A percentile compares a stretch with the other conserved stretches of the same genome.
These are phyloP conservation scores for Scenedesmus sp. DNA, from an alignment of 163 green algal genomes.

Conservation along the genomic window DNA sequence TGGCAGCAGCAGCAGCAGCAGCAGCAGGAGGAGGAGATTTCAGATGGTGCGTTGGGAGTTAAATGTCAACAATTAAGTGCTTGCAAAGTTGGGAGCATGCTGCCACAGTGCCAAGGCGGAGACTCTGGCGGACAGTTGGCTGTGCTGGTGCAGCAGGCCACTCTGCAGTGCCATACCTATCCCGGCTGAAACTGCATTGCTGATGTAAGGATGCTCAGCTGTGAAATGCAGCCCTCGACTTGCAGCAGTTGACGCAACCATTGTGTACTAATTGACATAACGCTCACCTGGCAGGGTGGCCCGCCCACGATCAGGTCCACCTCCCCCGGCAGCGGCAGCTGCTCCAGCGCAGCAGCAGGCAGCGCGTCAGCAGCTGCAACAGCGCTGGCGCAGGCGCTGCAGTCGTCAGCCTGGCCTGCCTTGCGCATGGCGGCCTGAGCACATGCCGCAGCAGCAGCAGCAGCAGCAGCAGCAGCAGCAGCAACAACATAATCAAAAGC, in stretches of 20 bases:
- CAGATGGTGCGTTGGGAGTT: neutral
- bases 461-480: too few relatives aligned
- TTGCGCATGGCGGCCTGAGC: slow-evolving; percentile 83
- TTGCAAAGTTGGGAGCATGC: neutral
- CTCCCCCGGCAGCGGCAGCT: neutral
- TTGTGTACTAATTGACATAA: neutral
- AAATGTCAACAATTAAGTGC: too few relatives aligned
- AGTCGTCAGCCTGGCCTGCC: slow-evolving; percentile 73
- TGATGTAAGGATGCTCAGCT: too few relatives aligned
- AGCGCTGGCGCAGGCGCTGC: slow-evolving; percentile 63
- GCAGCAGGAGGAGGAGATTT: neutral
- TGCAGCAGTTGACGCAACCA: too few relatives aligned
- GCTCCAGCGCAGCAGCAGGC: neutral
- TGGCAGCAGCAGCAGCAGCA: neutral
- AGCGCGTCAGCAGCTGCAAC: neutral
- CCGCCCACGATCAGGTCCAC: neutral
- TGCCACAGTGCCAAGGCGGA: neutral
- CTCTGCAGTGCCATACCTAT: neutral
- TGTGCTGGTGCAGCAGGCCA: neutral
- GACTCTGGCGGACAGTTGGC: neutral
- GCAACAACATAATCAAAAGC: too few relatives aligned
- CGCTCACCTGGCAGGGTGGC: neutral
- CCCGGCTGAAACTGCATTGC: too few relatives aligned
- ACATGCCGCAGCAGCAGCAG: too few relatives aligned
- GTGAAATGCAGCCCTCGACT: too few relatives aligned